Evolutionary conservation across 805 yeast species (phyloP).

Genomic region (Sugiyamaella americana): DNA sequence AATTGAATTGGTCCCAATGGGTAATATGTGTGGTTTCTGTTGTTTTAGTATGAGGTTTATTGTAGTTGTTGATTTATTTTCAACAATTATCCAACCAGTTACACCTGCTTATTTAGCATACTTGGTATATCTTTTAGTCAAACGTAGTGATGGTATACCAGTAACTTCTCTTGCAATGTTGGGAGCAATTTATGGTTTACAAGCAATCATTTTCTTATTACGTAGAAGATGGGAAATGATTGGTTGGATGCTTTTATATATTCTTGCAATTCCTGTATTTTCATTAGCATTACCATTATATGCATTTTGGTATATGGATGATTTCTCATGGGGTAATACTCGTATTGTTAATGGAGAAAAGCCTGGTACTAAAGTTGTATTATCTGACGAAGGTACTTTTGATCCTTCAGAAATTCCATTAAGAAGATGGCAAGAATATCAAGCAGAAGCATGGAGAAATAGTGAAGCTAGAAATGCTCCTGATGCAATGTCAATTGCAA

Average conservation of each 20-base stretch:
- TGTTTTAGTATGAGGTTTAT: constrained; percentile 60
- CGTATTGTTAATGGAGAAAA: constrained; percentile 50
- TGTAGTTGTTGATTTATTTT: constrained; percentile 49
- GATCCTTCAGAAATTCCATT: constrained; percentile 50
- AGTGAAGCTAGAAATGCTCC: constrained; percentile 4
- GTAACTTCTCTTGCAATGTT: constrained; percentile 50
- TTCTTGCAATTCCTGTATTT: constrained; percentile 54
- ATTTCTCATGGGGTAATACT: constrained; percentile 64
- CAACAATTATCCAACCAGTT: constrained; percentile 57
- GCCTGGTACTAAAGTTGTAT: constrained; percentile 43
- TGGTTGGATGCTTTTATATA: constrained; percentile 51
- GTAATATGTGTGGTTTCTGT: constrained; percentile 59
- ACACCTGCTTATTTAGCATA: constrained; percentile 45
- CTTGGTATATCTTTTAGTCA: constrained; percentile 45
- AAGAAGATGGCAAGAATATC: constrained; percentile 55
- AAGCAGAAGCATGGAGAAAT: constrained; percentile 40
- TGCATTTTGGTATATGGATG: constrained; percentile 61
- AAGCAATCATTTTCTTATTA: constrained; percentile 47
- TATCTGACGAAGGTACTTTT: constrained; percentile 42
- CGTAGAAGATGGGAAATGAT: constrained; percentile 42
- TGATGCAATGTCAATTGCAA: constrained; percentile 15
- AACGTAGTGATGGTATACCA: constrained; percentile 46
- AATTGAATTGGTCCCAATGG: constrained; percentile 52
- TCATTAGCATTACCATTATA: constrained; percentile 52
- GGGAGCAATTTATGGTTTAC: constrained; percentile 52